These are phyloP conservation scores for Ligustrum vulgare DNA, from an alignment of 257 asterid species.

Conservation along the genomic window DNA sequence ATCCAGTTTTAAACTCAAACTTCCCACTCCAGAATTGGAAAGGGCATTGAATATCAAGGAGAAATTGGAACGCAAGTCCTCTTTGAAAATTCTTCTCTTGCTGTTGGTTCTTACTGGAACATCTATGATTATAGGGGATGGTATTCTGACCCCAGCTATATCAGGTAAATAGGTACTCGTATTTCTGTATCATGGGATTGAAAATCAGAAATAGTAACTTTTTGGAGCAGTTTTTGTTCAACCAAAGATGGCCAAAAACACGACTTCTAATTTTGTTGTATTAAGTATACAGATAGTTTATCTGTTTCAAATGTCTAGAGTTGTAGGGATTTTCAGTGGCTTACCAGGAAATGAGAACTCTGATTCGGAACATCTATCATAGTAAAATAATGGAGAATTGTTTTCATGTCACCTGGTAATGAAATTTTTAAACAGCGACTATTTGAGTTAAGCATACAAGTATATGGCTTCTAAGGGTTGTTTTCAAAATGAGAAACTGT, in stretches of 20 bases:
- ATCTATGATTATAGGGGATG: constrained; percentile 93
- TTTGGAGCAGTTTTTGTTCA: not conserved
- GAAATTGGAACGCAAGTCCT: constrained; percentile 60
- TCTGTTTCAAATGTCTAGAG: not conserved
- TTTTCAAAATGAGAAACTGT: not conserved
- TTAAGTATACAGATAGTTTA: not conserved
- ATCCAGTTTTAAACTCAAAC: constrained; percentile 87
- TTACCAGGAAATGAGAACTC: not conserved
- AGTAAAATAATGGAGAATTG: not conserved
- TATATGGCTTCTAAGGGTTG: not conserved
- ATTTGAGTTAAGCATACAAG: not conserved
- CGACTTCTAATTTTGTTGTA: not conserved
- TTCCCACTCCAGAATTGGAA: constrained; percentile 91
- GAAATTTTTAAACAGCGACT: not conserved
- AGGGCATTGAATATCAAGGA: constrained; percentile 87
- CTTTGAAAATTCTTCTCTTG: constrained; percentile 58
- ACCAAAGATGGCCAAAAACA: not conserved
- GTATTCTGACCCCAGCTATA: constrained; percentile 93
- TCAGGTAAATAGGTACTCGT: constrained; percentile 55
- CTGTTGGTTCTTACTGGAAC: constrained; percentile 88
- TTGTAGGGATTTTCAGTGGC: not conserved
- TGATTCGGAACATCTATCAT: not conserved
- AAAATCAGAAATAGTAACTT: not conserved
- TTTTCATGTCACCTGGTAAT: not conserved
- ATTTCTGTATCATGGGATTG: not conserved